Percentiles rank a stretch among this genome's conserved stretches.
phyloP scores from a whole-genome alignment of 768 basidiomycete genomes.

The Austroboletus festivus region DNA sequence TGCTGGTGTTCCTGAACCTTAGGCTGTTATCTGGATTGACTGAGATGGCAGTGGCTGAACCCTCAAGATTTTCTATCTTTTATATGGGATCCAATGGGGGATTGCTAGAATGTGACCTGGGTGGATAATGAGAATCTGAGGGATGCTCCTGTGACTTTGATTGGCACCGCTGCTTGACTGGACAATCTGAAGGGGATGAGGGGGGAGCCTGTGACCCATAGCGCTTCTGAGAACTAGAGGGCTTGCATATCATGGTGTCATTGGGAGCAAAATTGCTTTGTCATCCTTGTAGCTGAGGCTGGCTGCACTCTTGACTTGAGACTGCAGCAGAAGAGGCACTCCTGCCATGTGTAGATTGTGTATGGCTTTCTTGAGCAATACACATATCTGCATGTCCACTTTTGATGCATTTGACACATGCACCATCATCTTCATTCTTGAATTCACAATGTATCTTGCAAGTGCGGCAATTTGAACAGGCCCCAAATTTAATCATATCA shows the following conservation, averaged over 20 bases:
- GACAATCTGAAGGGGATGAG: too few relatives aligned
- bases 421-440: background rate
- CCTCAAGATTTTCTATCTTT: background rate
- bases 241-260: too few relatives aligned
- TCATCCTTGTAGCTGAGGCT: too few relatives aligned
- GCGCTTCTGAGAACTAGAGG: too few relatives aligned
- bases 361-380: background rate
- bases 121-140: background rate
- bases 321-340: background rate
- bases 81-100: background rate
- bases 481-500: background rate
- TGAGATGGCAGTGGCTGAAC: too few relatives aligned
- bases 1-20: too few relatives aligned
- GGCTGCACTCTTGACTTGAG: background rate
- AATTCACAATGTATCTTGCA: background rate
- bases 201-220: too few relatives aligned
- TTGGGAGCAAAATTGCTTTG: background rate
- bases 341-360: background rate
- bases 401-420: background rate
- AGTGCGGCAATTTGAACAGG: background rate
- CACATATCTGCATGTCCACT: background rate
- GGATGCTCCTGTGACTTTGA: background rate
- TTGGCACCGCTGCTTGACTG: background rate
- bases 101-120: too few relatives aligned
- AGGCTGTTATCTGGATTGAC: too few relatives aligned